Evolutionary conservation across 768 basidiomycete species (phyloP), one percentile per base, ranked within the genome.

Genomic region (Russula emetica): DNA sequence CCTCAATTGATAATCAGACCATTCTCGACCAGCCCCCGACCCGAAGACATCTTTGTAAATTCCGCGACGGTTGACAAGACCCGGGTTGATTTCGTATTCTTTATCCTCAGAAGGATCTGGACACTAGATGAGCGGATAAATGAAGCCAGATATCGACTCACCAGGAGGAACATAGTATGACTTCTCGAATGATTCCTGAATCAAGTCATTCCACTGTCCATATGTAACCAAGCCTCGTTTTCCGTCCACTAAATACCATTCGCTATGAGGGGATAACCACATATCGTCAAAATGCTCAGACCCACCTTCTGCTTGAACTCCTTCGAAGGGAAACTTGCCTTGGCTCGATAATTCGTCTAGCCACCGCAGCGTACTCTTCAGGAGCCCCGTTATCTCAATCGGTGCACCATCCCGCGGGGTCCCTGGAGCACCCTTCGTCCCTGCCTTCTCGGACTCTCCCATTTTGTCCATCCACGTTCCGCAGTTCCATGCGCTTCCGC

Each of bases 381-480:
- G 74, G 59, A 99, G 75, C 8, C 97, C 97, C 2, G 88, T 94
- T 67, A 98, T 98, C 76, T 99, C 97, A 44, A 99, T 80, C 0
- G 97, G 95, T 0, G 96, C 91, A 10, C 97, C 97, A 71, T 98
- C 95, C 68, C 97, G 81, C 1, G 97, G 95, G 0, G 95, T 96
- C 11, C 93, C 97, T n/a, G 97, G 97, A 34, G 89, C 75, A 32
- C 97, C 97, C 75, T 95, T 97, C 58, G 89, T 98, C 1, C 94
- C 92, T 5, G 97, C 96, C 69, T 85, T 91, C 63, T 78, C 79
- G 2, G 91, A 94, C 72, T 96, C 94, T 50, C 97, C 97, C 93
- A 95, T 95, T 82, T 96, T 96, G 78, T 96, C 94, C 94, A 94
- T 94, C 94, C 94, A 96, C 1, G 94, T 95, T 13, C 94, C 94